Conservation (phyloP, 83 land plant genomes). For the Picea engelmannii region DNA sequence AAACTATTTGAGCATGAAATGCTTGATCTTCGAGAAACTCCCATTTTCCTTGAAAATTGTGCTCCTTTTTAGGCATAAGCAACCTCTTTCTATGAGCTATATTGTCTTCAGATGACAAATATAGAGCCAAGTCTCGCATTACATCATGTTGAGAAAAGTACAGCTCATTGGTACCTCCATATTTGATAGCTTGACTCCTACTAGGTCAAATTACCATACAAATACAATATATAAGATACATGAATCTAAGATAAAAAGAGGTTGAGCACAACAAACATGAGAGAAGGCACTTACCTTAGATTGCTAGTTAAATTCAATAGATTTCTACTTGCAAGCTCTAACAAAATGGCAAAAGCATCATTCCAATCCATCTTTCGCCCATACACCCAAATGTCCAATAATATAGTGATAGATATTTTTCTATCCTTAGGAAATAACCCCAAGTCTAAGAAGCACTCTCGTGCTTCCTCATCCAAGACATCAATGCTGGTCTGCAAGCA, state of each 20-base stretch:
- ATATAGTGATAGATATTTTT: too few relatives aligned
- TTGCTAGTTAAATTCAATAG: slow-evolving; percentile 26
- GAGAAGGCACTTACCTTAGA: slow-evolving; percentile 6
- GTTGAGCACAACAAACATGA: not conserved
- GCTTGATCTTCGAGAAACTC: slow-evolving; percentile 31
- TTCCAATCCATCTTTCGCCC: too few relatives aligned
- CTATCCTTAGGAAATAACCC: too few relatives aligned
- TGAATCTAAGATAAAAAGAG: too few relatives aligned
- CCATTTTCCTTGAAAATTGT: slow-evolving; percentile 53
- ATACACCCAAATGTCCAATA: too few relatives aligned
- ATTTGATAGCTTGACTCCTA: not conserved
- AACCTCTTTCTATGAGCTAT: slow-evolving; percentile 31
- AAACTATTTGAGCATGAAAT: slow-evolving; percentile 54
- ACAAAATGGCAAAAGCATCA: too few relatives aligned
- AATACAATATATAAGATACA: too few relatives aligned
- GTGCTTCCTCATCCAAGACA: too few relatives aligned
- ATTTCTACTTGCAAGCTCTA: too few relatives aligned
- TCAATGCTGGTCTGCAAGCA: too few relatives aligned
- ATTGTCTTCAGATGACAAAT: slow-evolving; percentile 24
- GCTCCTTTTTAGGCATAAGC: slow-evolving; percentile 55
- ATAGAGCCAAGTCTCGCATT: slow-evolving; percentile 62
- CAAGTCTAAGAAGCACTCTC: too few relatives aligned
- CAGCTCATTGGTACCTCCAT: slow-evolving; percentile 37
- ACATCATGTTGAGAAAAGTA: slow-evolving; percentile 62
- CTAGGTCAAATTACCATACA: too few relatives aligned